Evolutionary conservation across 805 yeast species (phyloP), one percentile per base, ranked within the genome.

Genomic region (Candida nemodendra): DNA sequence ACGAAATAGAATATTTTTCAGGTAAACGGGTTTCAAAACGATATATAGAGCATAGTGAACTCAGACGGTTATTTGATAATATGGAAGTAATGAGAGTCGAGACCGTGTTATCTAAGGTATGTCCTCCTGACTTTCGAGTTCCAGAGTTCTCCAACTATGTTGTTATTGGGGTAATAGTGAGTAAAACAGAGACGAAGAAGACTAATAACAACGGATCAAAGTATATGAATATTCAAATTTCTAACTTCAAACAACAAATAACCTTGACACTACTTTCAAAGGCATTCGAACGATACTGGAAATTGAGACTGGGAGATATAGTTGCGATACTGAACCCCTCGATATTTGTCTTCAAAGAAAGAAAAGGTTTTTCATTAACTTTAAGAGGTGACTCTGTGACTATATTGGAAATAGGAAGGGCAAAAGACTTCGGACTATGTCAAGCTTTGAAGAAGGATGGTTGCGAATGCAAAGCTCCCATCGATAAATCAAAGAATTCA

Each of bases 111-210:
- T 82, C 87, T 2, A 78, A 80, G 45, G 78, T 89, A 1, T 47
- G 57, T 19, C 82, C 93, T 2, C 93, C 95, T 0, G 66, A 75
- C 15, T 89, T 74, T 53, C 56, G 62, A 5, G 84, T 84, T 32
- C 95, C 96, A 0, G 62, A 64, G 23, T 81, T 81, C 51, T 62
- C 82, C 3, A 89, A 90, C 54, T 89, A 88, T 84, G 81, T 81
- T n/a, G 72, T 80, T 1, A 52, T 82, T n/a, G 97, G 95, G 1
- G 68, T 85, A 2, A 66, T 90, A 0, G 64, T 78, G 4, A 53
- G 57, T 15, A 88, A 88, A 52, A 65, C 79, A 4, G 75, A 68
- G 6, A 69, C 82, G 3, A 68, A 71, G 45, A 57, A 63, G 4
- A 65, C 85, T 0, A 46, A 68, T 11, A 54, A 62, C 18, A 56